Conservation (phyloP, 2,329 filamentous ascomycete species). For the Hypoxylon sp. region DNA sequence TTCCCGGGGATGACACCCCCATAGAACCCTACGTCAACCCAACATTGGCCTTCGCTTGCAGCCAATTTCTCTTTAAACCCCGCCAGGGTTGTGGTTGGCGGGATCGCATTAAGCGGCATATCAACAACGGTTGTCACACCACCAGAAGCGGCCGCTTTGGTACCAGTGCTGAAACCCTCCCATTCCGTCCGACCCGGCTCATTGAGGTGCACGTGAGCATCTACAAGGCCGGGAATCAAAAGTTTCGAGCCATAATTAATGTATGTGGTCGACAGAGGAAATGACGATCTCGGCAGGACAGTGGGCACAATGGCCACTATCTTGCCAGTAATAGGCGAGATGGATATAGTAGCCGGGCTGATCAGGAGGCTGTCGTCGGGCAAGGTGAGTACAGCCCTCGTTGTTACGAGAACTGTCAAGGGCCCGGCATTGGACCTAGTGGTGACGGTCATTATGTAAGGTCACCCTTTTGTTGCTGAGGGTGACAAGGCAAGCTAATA, state of each 20-base stretch:
- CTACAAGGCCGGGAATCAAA: slow-evolving; percentile 90
- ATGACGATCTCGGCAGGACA: slow-evolving; percentile 80
- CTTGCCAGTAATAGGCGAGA: slow-evolving; percentile 85
- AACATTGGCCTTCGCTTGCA: slow-evolving; percentile 89
- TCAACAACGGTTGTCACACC: slow-evolving; percentile 97
- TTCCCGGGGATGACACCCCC: slow-evolving; percentile 96
- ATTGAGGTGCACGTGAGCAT: slow-evolving; percentile 97
- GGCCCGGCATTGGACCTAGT: slow-evolving; percentile 52
- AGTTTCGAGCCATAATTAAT: slow-evolving; percentile 87
- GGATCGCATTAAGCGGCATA: slow-evolving; percentile 98
- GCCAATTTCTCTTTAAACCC: slow-evolving; percentile 88
- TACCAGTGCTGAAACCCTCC: slow-evolving; percentile 98
- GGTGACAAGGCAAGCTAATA: slow-evolving; percentile 27
- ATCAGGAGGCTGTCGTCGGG: slow-evolving; percentile 73
- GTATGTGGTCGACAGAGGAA: slow-evolving; percentile 81
- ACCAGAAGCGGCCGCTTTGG: slow-evolving; percentile 91
- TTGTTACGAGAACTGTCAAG: slow-evolving; percentile 85
- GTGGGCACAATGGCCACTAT: slow-evolving; percentile 82
- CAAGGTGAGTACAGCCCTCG: slow-evolving; percentile 83
- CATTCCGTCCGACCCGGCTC: slow-evolving; percentile 97
- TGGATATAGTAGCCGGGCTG: slow-evolving; percentile 84
- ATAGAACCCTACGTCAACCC: slow-evolving; percentile 99
- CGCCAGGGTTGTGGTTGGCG: slow-evolving; percentile 89
- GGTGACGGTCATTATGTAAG: slow-evolving; percentile 46
- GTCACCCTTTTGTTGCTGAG: slow-evolving; percentile 20